Base-by-base conservation (phyloP, 2,329 filamentous ascomycete species). In the Davidsoniella eucalypti region DNA sequence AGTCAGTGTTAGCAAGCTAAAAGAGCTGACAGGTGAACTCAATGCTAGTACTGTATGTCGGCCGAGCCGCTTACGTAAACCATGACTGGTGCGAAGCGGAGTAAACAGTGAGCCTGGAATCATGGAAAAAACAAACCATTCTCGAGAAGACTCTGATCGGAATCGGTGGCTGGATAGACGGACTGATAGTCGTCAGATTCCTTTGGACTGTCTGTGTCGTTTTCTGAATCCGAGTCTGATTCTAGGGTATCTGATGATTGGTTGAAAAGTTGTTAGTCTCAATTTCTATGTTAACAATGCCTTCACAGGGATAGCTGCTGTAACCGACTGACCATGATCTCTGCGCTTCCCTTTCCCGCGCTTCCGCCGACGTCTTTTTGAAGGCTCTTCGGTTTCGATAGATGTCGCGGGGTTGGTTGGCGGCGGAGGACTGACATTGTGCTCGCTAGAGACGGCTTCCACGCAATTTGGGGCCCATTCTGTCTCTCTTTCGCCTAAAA, bases 261-360 rank as follows among this genome's bases (percentile, higher is more conserved):
- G 29, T 33, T 33, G 12, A 12, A 12, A 33, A 33, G 8, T 33
- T 10, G 12, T 33, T 33, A 33, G 8, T 33, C 29, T 33, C 29
- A 33, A 10, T 33, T 33, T 9, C 29, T 5, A 33, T 33, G n/a
- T 41, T 45, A 39, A 42, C 14, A 45, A 25, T 37, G 10, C 16
- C n/a, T 25, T 36, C 41, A 18, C 12, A 17, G 16, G 23, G 26
- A 40, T 16, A 25, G 37, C n/a, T 43, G 23, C 14, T 48, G 46
- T 23, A 23, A 23, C 21, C 5, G 3, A 44, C 42, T 10, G 10
- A 26, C 44, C 49, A 14, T 51, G 41, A 33, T 33, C 36, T 42
- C 42, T 40, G 37, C 37, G 26, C 25, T 47, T 51, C 4, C 38
- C 38, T 33, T 47, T 47, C 17, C 49, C 49, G n/a, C 49, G 49